A percentile compares a stretch with the other conserved stretches of the same genome.
These are phyloP conservation scores for Cryptomeria japonica DNA, from an alignment of 75 land plant species.

Conservation along the genomic window DNA sequence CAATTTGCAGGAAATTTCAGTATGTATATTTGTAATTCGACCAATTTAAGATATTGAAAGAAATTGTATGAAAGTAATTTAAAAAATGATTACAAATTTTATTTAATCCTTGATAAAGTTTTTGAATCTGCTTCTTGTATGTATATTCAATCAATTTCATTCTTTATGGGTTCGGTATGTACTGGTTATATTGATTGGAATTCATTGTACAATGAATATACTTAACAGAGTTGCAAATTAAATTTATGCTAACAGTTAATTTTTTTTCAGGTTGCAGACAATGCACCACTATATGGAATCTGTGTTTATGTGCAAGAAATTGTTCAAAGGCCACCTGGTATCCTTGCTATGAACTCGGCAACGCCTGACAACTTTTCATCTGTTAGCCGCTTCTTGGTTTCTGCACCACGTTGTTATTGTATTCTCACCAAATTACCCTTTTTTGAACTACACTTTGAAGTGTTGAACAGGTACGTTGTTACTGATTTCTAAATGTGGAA, in stretches of 20 bases:
- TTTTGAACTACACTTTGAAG: conserved; percentile 96
- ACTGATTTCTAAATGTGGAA: not conserved
- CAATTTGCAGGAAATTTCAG: not conserved
- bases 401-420: conserved; percentile 98
- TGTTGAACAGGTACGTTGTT: conserved; percentile 79
- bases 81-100: not conserved
- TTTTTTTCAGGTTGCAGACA: conserved; percentile 76
- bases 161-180: not conserved
- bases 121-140: not conserved
- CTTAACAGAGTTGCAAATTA: not conserved
- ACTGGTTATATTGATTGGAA: not conserved
- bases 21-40: not conserved
- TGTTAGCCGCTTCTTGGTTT: conserved; percentile 69
- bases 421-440: conserved; percentile 91
- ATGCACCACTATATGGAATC: conserved; percentile 90
- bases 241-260: not conserved
- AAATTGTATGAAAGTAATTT: not conserved
- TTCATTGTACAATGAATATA: not conserved
- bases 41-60: not conserved
- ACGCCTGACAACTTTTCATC: conserved; percentile 29
- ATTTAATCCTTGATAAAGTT: not conserved
- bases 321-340: conserved; percentile 88
- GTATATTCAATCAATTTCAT: not conserved
- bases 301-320: conserved; percentile 91
- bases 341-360: conserved; percentile 51